Percentiles rank a stretch among this genome's conserved stretches.
Conservation (phyloP, 164 flowering plant species). For the Hamamelis virginiana region DNA sequence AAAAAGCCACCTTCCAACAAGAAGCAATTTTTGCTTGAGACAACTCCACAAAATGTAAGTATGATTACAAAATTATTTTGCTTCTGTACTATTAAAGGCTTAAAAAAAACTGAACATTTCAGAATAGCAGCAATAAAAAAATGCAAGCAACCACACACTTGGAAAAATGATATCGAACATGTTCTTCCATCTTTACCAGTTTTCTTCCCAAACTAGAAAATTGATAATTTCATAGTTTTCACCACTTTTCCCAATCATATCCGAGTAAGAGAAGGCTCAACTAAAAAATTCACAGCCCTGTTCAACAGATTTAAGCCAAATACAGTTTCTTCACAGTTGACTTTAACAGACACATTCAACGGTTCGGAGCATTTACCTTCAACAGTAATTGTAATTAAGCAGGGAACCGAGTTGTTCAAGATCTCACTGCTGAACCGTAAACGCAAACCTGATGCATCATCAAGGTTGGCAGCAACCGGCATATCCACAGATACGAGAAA, state of each 20-base stretch:
- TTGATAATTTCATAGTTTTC: background rate
- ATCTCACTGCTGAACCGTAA: constrained; percentile 83
- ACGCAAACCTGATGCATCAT: constrained; percentile 81
- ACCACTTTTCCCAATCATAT: background rate
- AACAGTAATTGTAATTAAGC: constrained; percentile 58
- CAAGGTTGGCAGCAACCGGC: constrained; percentile 65
- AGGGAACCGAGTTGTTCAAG: constrained; percentile 67
- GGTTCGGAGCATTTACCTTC: constrained; percentile 84
- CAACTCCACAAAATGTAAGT: background rate
- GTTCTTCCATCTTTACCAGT: background rate
- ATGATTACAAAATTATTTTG: background rate
- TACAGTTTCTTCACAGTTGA: constrained; percentile 91
- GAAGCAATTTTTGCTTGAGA: background rate
- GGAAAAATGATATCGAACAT: background rate
- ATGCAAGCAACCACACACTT: background rate
- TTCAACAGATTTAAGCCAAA: constrained; percentile 90
- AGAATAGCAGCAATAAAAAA: background rate
- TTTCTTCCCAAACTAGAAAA: background rate
- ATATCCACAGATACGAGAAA: constrained; percentile 74
- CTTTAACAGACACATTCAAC: constrained; percentile 54
- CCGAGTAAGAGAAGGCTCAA: constrained; percentile 32
- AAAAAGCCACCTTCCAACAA: background rate
- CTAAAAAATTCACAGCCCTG: constrained; percentile 63
- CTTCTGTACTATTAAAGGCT: too few relatives aligned
- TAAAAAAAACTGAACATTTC: background rate